These are phyloP conservation scores for Lentinula edodes DNA, from an alignment of 768 basidiomycete species.

Conservation along the genomic window DNA sequence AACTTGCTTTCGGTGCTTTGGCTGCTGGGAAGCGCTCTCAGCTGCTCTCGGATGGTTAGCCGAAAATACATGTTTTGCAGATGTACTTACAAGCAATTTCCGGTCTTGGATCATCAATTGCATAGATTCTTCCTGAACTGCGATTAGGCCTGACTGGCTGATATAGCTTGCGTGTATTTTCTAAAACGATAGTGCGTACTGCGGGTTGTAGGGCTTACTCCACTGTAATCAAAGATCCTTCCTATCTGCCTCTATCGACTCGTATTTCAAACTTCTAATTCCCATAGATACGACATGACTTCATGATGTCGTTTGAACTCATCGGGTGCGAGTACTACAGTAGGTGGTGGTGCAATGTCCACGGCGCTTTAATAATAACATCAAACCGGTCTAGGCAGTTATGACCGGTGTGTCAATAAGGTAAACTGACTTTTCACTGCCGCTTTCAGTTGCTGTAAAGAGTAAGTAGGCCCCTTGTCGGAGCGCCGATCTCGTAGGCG, in stretches of 20 bases:
- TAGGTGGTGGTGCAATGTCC: slow-evolving; percentile 22
- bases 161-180: slow-evolving; percentile 56
- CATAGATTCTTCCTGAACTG: no score
- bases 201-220: slow-evolving; percentile 57
- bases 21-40: no score
- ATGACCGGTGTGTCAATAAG: slow-evolving; percentile 55
- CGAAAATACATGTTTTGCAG: no score
- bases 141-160: slow-evolving; percentile 47
- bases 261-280: not conserved
- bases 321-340: no score
- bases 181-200: slow-evolving; percentile 57
- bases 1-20: no score
- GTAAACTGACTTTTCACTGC: slow-evolving; percentile 21
- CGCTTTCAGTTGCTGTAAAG: not conserved
- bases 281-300: slow-evolving; percentile 48
- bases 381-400: slow-evolving; percentile 48
- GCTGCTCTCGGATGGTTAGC: no score
- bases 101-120: no score
- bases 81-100: no score
- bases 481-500: slow-evolving; percentile 44
- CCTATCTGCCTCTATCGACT: not conserved
- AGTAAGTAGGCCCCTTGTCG: slow-evolving; percentile 39
- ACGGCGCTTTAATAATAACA: slow-evolving; percentile 39
- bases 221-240: slow-evolving; percentile 33
- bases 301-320: slow-evolving; percentile 20